Percentiles rank a stretch among this genome's conserved stretches.
Conservation (phyloP, 768 basidiomycete species). For the Podaxis sp. region DNA sequence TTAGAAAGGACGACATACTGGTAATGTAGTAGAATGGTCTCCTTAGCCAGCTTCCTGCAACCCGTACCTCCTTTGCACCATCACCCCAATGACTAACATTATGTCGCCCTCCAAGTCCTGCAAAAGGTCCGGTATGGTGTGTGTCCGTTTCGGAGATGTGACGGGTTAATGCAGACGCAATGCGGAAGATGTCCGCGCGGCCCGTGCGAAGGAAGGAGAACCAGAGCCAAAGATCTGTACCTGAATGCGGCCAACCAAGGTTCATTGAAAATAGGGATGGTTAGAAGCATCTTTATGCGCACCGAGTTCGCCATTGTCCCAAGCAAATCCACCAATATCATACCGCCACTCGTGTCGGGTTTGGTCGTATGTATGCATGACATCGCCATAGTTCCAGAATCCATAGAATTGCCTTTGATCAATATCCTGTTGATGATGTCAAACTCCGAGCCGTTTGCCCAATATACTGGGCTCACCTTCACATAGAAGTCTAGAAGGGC, state of each 20-base stretch:
- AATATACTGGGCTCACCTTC: conserved; percentile 18
- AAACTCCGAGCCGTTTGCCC: not conserved
- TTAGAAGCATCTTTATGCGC: conserved; percentile 6
- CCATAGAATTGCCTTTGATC: conserved; percentile 37
- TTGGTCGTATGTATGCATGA: conserved; percentile 41
- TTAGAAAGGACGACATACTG: conserved; percentile 19
- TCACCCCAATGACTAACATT: conserved; percentile 42
- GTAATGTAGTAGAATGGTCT: conserved; percentile 39
- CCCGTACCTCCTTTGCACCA: conserved; percentile 38
- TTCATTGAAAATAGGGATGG: not conserved
- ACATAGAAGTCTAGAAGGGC: conserved; percentile 38
- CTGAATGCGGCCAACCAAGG: conserved; percentile 15
- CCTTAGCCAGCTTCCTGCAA: conserved; percentile 33
- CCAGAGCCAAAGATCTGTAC: conserved; percentile 39
- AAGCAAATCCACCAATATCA: conserved; percentile 36
- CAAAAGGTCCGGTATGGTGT: conserved; percentile 37
- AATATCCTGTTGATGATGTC: conserved; percentile 25
- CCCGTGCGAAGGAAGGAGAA: conserved; percentile 40
- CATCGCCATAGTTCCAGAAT: conserved; percentile 40
- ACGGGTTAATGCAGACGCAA: conserved; percentile 36
- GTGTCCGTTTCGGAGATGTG: conserved; percentile 38
- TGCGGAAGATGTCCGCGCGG: conserved; percentile 33
- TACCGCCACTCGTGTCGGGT: conserved; percentile 40
- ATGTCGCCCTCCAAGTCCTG: conserved; percentile 35
- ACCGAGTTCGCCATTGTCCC: conserved; percentile 40